Evolutionary conservation across 768 basidiomycete genomes (phyloP).

Genomic region (Xanthoconium stramineum): DNA sequence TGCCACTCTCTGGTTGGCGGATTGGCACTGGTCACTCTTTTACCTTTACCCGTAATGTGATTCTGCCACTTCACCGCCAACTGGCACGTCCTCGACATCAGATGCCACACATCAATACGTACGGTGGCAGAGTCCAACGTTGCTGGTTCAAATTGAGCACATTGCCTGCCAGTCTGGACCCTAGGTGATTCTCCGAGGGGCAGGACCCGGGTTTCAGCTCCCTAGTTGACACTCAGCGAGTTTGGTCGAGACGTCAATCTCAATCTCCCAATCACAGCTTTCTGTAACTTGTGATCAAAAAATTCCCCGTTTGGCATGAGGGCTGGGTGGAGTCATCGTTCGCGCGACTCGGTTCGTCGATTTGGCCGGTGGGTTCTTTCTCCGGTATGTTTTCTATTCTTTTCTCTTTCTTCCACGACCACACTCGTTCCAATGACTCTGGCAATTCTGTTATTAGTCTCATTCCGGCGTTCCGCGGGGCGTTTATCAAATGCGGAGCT

Average conservation of each 20-base stretch:
- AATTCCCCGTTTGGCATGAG: neutral
- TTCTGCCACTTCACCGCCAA: slow-evolving; percentile 5
- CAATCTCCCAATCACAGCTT: slow-evolving; percentile 3
- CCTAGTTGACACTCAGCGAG: neutral
- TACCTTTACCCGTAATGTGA: neutral
- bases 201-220: neutral
- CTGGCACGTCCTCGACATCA: neutral
- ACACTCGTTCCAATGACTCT: neutral
- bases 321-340: neutral
- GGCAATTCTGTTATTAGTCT: neutral
- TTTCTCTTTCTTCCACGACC: neutral
- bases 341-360: neutral
- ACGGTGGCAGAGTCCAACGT: neutral
- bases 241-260: neutral
- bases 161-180: neutral
- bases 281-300: neutral
- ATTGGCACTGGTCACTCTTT: neutral
- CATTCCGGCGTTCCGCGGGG: neutral
- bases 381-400: neutral
- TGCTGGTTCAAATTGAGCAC: neutral
- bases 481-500: slow-evolving; percentile 1
- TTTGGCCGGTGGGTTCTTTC: neutral
- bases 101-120: slow-evolving; percentile 1
- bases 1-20: neutral
- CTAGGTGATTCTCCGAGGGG: neutral